Conservation (phyloP, 1,284 basidiomycete genomes). For the Microbotryum scabiosae region DNA sequence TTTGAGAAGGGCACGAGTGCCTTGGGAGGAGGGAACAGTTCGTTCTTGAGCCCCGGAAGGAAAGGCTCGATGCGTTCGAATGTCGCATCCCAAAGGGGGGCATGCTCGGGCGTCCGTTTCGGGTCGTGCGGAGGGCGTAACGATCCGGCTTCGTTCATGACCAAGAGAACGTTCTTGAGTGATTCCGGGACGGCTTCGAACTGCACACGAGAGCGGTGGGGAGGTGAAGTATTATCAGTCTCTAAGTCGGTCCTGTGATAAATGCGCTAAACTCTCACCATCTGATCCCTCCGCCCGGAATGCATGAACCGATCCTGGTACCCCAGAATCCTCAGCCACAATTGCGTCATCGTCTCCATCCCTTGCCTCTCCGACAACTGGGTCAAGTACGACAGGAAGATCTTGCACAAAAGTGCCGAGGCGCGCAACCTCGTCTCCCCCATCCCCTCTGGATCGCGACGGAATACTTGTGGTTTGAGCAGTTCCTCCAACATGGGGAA, state of each 20-base stretch:
- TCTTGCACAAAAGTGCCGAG: conserved; percentile 82
- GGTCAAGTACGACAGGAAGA: conserved; percentile 85
- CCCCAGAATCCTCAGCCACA: conserved; percentile 91
- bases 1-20: conserved; percentile 8
- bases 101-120: conserved; percentile 56
- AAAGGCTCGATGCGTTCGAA: conserved; percentile 77
- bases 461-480: conserved; percentile 70
- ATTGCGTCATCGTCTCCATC: conserved; percentile 55
- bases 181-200: conserved; percentile 92
- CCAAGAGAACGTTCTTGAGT: conserved; percentile 90
- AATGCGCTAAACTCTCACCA: conserved; percentile 52
- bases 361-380: conserved; percentile 57
- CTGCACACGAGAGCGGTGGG: conserved; percentile 43
- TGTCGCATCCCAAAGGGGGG: conserved; percentile 71
- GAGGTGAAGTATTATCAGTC: background rate
- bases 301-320: conserved; percentile 83
- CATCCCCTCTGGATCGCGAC: conserved; percentile 75
- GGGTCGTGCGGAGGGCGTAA: conserved; percentile 62
- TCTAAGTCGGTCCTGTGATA: background rate
- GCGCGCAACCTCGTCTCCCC: conserved; percentile 80
- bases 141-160: conserved; percentile 82
- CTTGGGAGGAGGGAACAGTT: conserved; percentile 9
- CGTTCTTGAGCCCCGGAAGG: conserved; percentile 68
- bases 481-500: conserved; percentile 91
- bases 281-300: conserved; percentile 68